phyloP scores from a whole-genome alignment of 2,329 filamentous ascomycete genomes.

The Ascomycota sp. region DNA sequence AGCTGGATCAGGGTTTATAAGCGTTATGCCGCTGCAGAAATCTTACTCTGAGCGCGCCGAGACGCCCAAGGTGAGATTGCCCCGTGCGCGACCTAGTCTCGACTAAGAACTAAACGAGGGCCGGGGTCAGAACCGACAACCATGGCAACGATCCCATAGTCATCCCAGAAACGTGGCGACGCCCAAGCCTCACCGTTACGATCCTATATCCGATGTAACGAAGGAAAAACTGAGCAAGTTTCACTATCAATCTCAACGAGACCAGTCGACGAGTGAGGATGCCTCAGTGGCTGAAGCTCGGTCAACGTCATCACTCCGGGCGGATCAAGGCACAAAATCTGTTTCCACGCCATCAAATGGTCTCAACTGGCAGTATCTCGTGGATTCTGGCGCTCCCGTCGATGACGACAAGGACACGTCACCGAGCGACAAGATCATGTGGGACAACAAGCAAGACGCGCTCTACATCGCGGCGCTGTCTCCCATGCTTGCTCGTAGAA shows the following conservation, averaged over 20 bases:
- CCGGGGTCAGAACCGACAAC: constrained; percentile 15
- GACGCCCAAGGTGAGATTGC: constrained; percentile 11
- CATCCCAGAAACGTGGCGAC: constrained; percentile 20
- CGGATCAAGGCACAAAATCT: too few relatives aligned
- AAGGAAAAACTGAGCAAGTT: constrained; percentile 42
- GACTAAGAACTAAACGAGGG: neutral
- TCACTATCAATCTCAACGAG: constrained; percentile 13
- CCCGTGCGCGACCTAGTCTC: neutral
- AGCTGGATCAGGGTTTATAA: too few relatives aligned
- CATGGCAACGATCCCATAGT: constrained; percentile 35
- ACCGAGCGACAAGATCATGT: constrained; percentile 40
- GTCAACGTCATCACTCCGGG: constrained; percentile 7
- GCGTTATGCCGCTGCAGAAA: constrained; percentile 19
- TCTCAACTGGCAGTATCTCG: constrained; percentile 37
- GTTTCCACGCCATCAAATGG: constrained; percentile 32
- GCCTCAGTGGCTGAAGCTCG: constrained; percentile 1
- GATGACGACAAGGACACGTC: constrained; percentile 28
- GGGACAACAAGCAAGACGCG: constrained; percentile 30
- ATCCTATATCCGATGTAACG: constrained; percentile 34
- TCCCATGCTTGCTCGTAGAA: constrained; percentile 27
- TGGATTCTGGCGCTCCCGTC: constrained; percentile 21
- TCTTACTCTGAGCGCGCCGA: constrained; percentile 18
- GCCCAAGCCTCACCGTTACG: constrained; percentile 16
- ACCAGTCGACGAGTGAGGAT: constrained; percentile 4
- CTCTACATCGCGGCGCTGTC: constrained; percentile 20